phyloP scores from a whole-genome alignment of 1,284 basidiomycete genomes.

The Mycena sp. region DNA sequence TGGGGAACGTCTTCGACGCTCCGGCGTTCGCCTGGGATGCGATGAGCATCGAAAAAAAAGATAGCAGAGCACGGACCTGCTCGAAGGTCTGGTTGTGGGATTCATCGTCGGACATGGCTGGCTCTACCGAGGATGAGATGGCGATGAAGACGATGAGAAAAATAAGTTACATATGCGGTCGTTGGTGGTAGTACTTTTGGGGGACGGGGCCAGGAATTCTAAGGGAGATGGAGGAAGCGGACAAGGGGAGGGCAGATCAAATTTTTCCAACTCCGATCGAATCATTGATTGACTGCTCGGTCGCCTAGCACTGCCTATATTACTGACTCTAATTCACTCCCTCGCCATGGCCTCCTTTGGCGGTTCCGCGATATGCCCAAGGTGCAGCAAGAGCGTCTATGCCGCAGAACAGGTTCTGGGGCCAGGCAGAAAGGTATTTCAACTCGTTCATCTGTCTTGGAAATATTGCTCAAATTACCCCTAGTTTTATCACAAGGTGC shows the following conservation, averaged over 20 bases:
- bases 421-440: conserved; percentile 77
- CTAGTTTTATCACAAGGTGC: conserved; percentile 83
- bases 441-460: conserved; percentile 13
- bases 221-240: conserved; percentile 34
- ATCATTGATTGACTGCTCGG: not conserved
- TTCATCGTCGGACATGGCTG: conserved; percentile 89
- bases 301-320: not conserved
- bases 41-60: conserved; percentile 21
- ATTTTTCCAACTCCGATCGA: not conserved
- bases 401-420: conserved; percentile 86
- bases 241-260: conserved; percentile 14
- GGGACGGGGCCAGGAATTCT: conserved; percentile 24
- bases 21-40: conserved; percentile 75
- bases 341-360: conserved; percentile 28
- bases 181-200: conserved; percentile 32
- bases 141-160: conserved; percentile 30
- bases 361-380: conserved; percentile 28
- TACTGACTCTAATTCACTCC: not conserved
- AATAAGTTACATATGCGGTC: conserved; percentile 27
- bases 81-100: conserved; percentile 92
- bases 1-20: conserved; percentile 91
- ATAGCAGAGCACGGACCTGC: conserved; percentile 56
- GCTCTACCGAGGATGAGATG: conserved; percentile 46
- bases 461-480: conserved; percentile 12
- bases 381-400: conserved; percentile 65